These are phyloP conservation scores for Quercus phellos DNA, from an alignment of 331 rosid genomes.

Conservation along the genomic window DNA sequence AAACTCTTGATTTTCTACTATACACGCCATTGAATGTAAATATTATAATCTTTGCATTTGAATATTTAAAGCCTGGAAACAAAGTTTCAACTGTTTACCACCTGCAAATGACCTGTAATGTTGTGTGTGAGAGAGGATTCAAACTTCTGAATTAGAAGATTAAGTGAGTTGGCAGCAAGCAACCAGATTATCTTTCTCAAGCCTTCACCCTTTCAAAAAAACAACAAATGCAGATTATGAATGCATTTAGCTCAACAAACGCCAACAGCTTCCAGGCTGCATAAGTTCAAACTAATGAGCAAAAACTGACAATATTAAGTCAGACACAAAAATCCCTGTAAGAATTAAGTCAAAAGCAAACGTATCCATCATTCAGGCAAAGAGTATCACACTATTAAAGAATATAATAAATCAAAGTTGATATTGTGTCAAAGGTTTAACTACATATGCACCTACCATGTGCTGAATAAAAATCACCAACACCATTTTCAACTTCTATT, in stretches of 20 bases:
- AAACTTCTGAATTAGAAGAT: too few species aligned
- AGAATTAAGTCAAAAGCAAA: not conserved
- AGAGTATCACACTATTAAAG: not conserved
- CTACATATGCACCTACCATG: not conserved
- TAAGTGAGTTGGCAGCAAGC: too few species aligned
- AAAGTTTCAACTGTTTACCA: too few species aligned
- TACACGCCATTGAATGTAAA: not conserved
- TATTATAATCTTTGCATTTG: not conserved
- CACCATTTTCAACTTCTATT: not conserved
- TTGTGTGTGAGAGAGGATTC: too few species aligned
- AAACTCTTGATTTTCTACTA: too few species aligned
- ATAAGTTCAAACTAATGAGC: not conserved
- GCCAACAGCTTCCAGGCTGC: not conserved
- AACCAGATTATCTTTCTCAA: too few species aligned
- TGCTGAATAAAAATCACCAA: not conserved
- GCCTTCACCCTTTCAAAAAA: too few species aligned
- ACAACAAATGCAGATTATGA: too few species aligned
- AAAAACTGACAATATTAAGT: not conserved
- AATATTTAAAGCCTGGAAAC: not conserved
- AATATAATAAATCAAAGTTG: not conserved
- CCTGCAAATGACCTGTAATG: too few species aligned
- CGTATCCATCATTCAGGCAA: not conserved
- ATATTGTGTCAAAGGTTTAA: not conserved
- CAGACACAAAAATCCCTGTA: not conserved
- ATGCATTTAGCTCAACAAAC: too few species aligned